Evolutionary conservation across 106 monocot genomes (phyloP).

Genomic region (Dendrobium catenatum): DNA sequence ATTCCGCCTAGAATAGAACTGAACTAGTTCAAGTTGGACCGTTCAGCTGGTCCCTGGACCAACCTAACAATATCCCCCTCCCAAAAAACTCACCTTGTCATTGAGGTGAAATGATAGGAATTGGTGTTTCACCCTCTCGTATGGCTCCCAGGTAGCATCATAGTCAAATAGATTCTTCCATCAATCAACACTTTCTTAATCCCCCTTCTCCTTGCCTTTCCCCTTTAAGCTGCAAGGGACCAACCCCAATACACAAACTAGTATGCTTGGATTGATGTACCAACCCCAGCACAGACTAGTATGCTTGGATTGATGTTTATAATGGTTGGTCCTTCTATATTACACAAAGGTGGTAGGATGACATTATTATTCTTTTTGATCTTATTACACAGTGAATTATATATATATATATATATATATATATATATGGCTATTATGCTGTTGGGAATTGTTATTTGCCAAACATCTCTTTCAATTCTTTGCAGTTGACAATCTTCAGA

Average conservation of each 20-base stretch:
- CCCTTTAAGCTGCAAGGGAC: not conserved
- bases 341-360: not conserved
- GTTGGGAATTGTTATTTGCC: not conserved
- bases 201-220: too few species aligned
- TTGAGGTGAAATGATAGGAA: too few species aligned
- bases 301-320: not conserved
- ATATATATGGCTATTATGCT: not conserved
- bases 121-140: too few species aligned
- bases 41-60: too few species aligned
- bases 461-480: not conserved
- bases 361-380: not conserved
- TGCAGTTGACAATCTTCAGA: constrained; percentile 63
- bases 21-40: too few species aligned
- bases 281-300: not conserved
- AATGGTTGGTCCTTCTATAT: not conserved
- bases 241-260: not conserved
- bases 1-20: too few species aligned
- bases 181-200: too few species aligned
- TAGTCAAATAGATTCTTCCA: too few species aligned
- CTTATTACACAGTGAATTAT: not conserved
- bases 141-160: too few species aligned
- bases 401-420: not conserved
- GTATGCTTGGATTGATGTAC: not conserved
- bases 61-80: too few species aligned
- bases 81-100: too few species aligned